Conservation (phyloP, 1,139 yeast species). For the Debaryomyces singareniensis region DNA sequence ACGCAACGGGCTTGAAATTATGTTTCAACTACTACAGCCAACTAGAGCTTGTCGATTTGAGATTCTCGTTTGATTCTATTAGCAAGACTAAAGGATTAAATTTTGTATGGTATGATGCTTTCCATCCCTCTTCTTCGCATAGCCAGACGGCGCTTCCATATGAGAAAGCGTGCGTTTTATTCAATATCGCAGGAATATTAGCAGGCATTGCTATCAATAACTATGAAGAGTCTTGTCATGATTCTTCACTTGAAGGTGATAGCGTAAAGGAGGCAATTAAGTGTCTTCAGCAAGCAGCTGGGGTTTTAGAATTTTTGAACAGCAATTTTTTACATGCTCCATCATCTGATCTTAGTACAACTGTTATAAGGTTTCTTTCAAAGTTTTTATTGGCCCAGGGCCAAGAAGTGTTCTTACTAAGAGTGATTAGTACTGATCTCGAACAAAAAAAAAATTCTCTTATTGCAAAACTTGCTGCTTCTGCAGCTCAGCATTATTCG, state of each 20-base stretch:
- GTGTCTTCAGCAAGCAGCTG: slow-evolving; percentile 71
- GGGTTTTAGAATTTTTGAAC: slow-evolving; percentile 63
- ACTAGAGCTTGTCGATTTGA: slow-evolving; percentile 68
- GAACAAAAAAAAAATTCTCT: slow-evolving; percentile 55
- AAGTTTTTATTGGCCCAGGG: slow-evolving; percentile 78
- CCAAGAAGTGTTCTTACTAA: slow-evolving; percentile 74
- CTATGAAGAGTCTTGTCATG: slow-evolving; percentile 34
- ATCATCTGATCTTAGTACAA: slow-evolving; percentile 66
- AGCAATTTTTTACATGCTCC: slow-evolving; percentile 92
- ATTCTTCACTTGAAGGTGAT: slow-evolving; percentile 34
- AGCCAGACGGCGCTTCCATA: slow-evolving; percentile 61
- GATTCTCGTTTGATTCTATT: slow-evolving; percentile 59
- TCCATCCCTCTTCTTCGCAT: slow-evolving; percentile 33
- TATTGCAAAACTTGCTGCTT: slow-evolving; percentile 63
- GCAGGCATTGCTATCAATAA: slow-evolving; percentile 48
- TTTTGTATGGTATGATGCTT: slow-evolving; percentile 82
- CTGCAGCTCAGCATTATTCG: slow-evolving; percentile 53
- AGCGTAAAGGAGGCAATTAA: slow-evolving; percentile 53
- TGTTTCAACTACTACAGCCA: slow-evolving; percentile 75
- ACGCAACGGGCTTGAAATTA: slow-evolving; percentile 42
- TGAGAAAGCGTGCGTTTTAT: slow-evolving; percentile 82
- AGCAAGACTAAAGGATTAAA: slow-evolving; percentile 48
- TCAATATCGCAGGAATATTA: slow-evolving; percentile 46
- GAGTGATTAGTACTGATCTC: slow-evolving; percentile 46
- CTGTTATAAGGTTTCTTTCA: slow-evolving; percentile 59